Conservation (phyloP, 257 asterid species). For the Solanum virginianum region DNA sequence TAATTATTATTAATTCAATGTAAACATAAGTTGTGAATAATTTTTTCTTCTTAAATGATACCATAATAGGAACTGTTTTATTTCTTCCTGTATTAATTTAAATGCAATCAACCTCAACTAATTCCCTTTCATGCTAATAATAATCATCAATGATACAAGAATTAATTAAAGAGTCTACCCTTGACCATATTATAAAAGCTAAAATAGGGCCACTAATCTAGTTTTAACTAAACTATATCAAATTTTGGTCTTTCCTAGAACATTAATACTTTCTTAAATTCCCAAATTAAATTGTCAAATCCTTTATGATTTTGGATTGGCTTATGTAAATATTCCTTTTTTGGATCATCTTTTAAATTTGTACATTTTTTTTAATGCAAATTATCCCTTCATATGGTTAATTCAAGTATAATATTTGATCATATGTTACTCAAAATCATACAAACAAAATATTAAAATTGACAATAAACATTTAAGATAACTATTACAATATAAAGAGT, state of each 20-base stretch:
- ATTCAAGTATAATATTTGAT: neutral
- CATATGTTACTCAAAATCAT: neutral
- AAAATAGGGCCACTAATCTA: neutral
- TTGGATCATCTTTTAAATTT: neutral
- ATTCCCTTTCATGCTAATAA: neutral
- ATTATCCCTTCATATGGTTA: neutral
- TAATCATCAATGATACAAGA: neutral
- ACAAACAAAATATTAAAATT: neutral
- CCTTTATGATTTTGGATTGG: neutral
- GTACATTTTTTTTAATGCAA: neutral
- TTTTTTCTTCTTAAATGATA: neutral
- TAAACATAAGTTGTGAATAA: neutral
- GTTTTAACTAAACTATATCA: neutral
- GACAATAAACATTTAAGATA: neutral
- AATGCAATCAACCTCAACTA: neutral
- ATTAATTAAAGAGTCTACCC: neutral
- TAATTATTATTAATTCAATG: neutral
- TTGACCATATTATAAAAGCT: neutral
- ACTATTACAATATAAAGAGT: neutral
- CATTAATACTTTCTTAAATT: neutral
- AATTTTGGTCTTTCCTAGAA: neutral
- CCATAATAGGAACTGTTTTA: neutral
- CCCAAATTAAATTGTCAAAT: neutral
- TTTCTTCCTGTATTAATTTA: neutral
- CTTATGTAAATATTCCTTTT: neutral